phyloP scores from a whole-genome alignment of 2,329 filamentous ascomycete species.

The Tolypocladium inflatum region DNA sequence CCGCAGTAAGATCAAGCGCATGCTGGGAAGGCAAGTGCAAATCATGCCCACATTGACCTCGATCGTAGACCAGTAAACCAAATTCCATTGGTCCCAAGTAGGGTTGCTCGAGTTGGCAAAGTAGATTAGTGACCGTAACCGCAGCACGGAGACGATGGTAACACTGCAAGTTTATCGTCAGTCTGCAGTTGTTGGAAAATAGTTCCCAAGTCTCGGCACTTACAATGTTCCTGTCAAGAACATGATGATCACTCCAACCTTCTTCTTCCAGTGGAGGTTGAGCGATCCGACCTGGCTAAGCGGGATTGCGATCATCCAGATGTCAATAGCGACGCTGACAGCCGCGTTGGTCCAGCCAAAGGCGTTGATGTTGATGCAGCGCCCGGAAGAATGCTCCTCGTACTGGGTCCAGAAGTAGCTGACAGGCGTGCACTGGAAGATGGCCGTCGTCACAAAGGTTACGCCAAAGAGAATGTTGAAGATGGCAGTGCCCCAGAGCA shows the following conservation, averaged over 20 bases:
- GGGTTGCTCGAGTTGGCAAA: neutral
- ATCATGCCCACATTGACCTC: neutral
- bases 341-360: conserved; percentile 36
- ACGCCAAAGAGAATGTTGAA: neutral
- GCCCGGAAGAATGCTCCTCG: conserved; percentile 27
- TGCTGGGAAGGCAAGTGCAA: neutral
- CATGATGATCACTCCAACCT: conserved; percentile 31
- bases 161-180: neutral
- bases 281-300: conserved; percentile 27
- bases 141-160: neutral
- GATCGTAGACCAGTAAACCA: neutral
- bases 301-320: conserved; percentile 37
- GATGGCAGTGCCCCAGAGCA: conserved; percentile 21
- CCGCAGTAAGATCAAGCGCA: neutral
- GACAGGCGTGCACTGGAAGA: conserved; percentile 32
- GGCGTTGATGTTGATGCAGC: conserved; percentile 34
- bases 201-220: conserved; percentile 1
- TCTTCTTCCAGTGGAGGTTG: conserved; percentile 31
- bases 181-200: neutral
- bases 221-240: conserved; percentile 30
- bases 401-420: conserved; percentile 37
- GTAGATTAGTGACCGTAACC: neutral
- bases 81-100: neutral
- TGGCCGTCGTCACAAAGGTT: neutral
- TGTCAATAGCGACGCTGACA: conserved; percentile 35